A percentile compares a stretch with the other conserved stretches of the same genome.
Conservation (phyloP, 495 filamentous ascomycete genomes). For the Xylaria longipes region DNA sequence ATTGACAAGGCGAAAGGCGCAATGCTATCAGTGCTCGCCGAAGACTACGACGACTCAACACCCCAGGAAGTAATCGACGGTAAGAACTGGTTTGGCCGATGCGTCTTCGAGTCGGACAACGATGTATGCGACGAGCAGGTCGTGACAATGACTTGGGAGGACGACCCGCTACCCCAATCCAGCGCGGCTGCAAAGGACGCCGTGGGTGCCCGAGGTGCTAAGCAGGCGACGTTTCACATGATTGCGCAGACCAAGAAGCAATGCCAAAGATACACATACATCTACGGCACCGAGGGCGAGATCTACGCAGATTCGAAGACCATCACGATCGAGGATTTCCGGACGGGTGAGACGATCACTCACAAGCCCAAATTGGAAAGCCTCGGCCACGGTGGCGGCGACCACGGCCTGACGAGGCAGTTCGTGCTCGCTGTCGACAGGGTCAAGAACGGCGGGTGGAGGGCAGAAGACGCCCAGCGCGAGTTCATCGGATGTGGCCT, state of each 20-base stretch:
- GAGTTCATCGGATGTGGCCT: conserved; percentile 78
- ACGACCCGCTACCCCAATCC: conserved; percentile 52
- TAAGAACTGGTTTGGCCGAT: conserved; percentile 87
- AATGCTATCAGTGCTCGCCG: conserved; percentile 60
- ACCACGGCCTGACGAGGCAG: conserved; percentile 77
- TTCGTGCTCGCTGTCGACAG: conserved; percentile 82
- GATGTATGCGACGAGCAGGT: conserved; percentile 90
- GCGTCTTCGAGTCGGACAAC: conserved; percentile 92
- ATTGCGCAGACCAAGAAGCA: conserved; percentile 86
- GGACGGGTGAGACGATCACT: conserved; percentile 57
- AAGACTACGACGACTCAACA: conserved; percentile 67
- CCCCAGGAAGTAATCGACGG: conserved; percentile 62
- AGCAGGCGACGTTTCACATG: conserved; percentile 93
- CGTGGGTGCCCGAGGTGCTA: conserved; percentile 63
- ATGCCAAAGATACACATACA: conserved; percentile 78
- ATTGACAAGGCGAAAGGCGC: conserved; percentile 46
- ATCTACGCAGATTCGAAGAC: conserved; percentile 75
- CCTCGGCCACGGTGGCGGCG: conserved; percentile 84
- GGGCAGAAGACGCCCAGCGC: conserved; percentile 74
- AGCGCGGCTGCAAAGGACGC: conserved; percentile 17
- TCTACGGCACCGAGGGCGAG: conserved; percentile 88
- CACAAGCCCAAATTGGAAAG: conserved; percentile 60
- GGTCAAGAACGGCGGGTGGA: conserved; percentile 73
- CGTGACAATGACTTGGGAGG: conserved; percentile 86
- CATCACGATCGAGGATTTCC: conserved; percentile 71